Evolutionary conservation across 2,329 filamentous ascomycete genomes (phyloP), one percentile per base, ranked within the genome.

Genomic region (Cadophora sp.): DNA sequence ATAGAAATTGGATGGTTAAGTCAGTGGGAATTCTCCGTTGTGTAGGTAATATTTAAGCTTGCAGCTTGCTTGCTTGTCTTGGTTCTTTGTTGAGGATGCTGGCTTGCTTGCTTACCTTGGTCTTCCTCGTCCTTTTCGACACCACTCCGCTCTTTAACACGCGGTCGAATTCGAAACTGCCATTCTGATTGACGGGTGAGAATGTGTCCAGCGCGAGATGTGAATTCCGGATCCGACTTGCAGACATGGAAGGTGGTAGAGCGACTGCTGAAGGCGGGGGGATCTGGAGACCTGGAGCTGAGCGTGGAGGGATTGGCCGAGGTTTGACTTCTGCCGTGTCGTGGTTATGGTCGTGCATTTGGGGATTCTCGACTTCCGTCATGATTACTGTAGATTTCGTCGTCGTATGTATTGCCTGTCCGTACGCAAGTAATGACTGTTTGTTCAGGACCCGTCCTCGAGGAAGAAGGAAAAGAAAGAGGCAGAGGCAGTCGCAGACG

Each of bases 101-200:
- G 55, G 9, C 4, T 6, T 30, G 27, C 27, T 58, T 56, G 43
- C 56, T 62, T 79, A 94, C 93, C 89, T 96, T 97, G 68, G 95
- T 98, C 83, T 95, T 97, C 74, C 94, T 91, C 20, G 94, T 96
- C 73, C 95, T 89, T 80, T 97, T 97, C 76, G 91, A 87, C 47
- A 97, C 89, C 72, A 91, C 91, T 67, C 95, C 94, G 66, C 91
- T 89, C 81, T 97, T 98, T 78, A 98, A 86, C 64, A 98, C 92
- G 60, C 94, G 90, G 79, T 99, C 96, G 76, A 96, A 97, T 76
- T 96, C 94, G 78, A 97, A 99, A 79, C 93, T 96, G 70, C 96
- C 96, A 79, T 97, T 94, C 79, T 97, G 91, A 77, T 95, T 97
- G 71, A 98, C 93, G 2, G 94, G 93, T 36, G 93, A 96, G 76